Base-by-base conservation (phyloP, 305 asterid genomes). In the Fraxinus platypoda region DNA sequence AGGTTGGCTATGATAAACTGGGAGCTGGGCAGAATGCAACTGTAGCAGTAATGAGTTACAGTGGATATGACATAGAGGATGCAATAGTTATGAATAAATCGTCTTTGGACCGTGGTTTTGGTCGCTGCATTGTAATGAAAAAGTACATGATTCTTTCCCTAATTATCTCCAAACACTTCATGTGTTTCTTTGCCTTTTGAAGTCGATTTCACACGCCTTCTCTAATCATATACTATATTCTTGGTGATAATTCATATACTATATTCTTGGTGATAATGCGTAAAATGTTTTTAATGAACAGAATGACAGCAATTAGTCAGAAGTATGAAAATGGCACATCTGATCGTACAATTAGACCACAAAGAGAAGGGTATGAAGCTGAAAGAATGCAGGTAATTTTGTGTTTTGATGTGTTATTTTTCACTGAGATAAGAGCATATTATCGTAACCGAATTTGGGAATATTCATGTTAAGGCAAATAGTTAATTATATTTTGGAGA, bases 11-110 rank as follows among this genome's bases (percentile, higher is more conserved):
- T 87, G 99, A 96, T 87, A 96, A 96, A 86, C 92, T 96, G 71
- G 99, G 99, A 78, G 99, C 99, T 49, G 99, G 99, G 33, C 98
- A 96, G 88, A 96, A 96, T 87, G 99, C 99, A 62, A 93, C 95
- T 78, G 99, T 96, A 76, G 99, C 99, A 4, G 99, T 96, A 68
- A 96, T 96, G 99, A 94, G 99, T 87, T 96, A 91, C 80, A 96
- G 99, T 88, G 99, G 99, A 77, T 96, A 96, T 74, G 99, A 94
- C 88, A 96, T 96, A 86, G 99, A 96, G 91, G 99, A 96, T 87
- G 99, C 99, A 43, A 96, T 96, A 64, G 99, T 96, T 80, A 96
- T 96, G 99, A 96, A 96, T 85, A 96, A 96, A 86, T 88, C 98
- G 78, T 96, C 99, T 71, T 89, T 96, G 89, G 99, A 96, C 88